Conservation (phyloP, 2,329 filamentous ascomycete species). For the Aureobasidium sp. region DNA sequence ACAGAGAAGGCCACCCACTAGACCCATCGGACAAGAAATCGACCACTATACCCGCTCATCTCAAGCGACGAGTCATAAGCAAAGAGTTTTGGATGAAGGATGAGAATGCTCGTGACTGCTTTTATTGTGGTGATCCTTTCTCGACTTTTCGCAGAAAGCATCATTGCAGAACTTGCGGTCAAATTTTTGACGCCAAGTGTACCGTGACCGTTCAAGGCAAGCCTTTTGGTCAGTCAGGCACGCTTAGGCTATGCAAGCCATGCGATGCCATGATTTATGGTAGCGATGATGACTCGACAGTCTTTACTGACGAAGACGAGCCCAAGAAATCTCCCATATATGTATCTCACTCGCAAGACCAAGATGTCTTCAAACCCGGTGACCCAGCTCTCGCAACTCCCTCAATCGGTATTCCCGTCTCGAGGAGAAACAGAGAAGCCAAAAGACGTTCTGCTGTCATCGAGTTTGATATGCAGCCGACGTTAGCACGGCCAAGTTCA, state of each 20-base stretch:
- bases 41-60: conserved; percentile 46
- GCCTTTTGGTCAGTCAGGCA: conserved; percentile 78
- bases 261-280: conserved; percentile 88
- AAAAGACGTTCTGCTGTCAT: conserved; percentile 82
- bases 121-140: conserved; percentile 82
- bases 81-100: conserved; percentile 99
- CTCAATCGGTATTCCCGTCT: conserved; percentile 60
- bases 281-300: conserved; percentile 85
- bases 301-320: conserved; percentile 68
- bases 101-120: conserved; percentile 96
- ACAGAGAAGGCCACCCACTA: conserved; percentile 5
- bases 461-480: conserved; percentile 77
- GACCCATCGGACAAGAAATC: not conserved
- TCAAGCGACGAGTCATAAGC: conserved; percentile 80
- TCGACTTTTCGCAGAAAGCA: conserved; percentile 93
- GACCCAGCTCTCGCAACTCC: conserved; percentile 42
- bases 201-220: conserved; percentile 84
- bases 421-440: conserved; percentile 60
- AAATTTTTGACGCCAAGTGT: conserved; percentile 96
- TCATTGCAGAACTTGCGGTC: conserved; percentile 92
- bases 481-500: conserved; percentile 80
- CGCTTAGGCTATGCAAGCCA: conserved; percentile 82
- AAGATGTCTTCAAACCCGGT: conserved; percentile 15
- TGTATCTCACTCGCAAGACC: not conserved
- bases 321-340: not conserved